Evolutionary conservation across 2,329 filamentous ascomycete genomes (phyloP).

Genomic region (Leptographium procerum): DNA sequence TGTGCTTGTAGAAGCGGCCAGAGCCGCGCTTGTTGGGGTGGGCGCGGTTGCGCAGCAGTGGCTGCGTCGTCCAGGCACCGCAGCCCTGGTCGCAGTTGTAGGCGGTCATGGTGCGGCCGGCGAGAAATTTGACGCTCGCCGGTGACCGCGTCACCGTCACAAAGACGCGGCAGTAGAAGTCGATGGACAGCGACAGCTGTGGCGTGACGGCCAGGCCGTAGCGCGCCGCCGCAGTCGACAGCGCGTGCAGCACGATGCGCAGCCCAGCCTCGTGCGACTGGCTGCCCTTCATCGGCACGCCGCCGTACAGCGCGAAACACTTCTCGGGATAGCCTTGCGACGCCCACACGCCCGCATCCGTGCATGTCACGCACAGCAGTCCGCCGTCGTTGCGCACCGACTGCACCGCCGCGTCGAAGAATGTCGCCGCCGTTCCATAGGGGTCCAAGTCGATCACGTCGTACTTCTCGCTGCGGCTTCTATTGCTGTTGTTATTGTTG

Average conservation of each 20-base stretch:
- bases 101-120: slow-evolving; percentile 83
- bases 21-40: slow-evolving; percentile 58
- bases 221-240: slow-evolving; percentile 68
- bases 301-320: slow-evolving; percentile 86
- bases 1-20: slow-evolving; percentile 66
- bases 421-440: slow-evolving; percentile 86
- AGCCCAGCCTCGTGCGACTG: slow-evolving; percentile 85
- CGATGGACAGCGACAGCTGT: slow-evolving; percentile 82
- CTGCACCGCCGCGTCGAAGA: slow-evolving; percentile 84
- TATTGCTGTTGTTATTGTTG: too few species aligned
- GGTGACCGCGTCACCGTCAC: slow-evolving; percentile 71
- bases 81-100: slow-evolving; percentile 88
- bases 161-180: slow-evolving; percentile 89
- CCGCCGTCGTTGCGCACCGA: slow-evolving; percentile 75
- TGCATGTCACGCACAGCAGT: slow-evolving; percentile 89
- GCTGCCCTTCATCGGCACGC: slow-evolving; percentile 70
- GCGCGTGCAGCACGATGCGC: slow-evolving; percentile 71
- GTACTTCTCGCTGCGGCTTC: slow-evolving; percentile 44
- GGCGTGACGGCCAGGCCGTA: slow-evolving; percentile 88
- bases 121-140: slow-evolving; percentile 78
- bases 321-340: slow-evolving; percentile 93
- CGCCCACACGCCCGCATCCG: slow-evolving; percentile 89
- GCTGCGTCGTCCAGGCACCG: slow-evolving; percentile 81
- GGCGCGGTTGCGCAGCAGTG: slow-evolving; percentile 57
- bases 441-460: slow-evolving; percentile 95